Evolutionary conservation across 345 rosid species (phyloP).

Genomic region (Citrus sp.): DNA sequence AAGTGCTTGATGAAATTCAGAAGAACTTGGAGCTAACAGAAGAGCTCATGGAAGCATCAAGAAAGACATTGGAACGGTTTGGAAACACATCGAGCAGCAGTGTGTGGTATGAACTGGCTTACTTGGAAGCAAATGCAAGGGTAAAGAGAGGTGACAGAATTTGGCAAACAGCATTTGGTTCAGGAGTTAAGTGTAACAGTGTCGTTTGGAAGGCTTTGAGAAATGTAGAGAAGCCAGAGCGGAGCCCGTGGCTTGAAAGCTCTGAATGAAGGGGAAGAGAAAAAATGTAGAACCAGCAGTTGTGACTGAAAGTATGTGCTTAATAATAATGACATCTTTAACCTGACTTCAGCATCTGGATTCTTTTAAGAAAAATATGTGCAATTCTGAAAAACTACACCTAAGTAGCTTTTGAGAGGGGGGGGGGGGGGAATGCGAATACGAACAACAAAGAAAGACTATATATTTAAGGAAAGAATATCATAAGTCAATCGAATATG

Average conservation of each 20-base stretch:
- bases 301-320: background rate
- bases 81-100: conserved; percentile 81
- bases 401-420: too few species aligned
- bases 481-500: background rate
- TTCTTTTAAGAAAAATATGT: background rate
- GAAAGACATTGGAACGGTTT: conserved; percentile 54
- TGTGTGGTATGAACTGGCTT: conserved; percentile 70
- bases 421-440: rapidly evolving
- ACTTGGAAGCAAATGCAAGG: conserved; percentile 48
- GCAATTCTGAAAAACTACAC: too few species aligned
- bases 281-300: background rate
- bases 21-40: conserved; percentile 56
- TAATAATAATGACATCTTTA: background rate
- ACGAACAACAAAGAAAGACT: background rate
- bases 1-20: conserved; percentile 56
- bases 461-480: background rate
- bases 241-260: conserved; percentile 48
- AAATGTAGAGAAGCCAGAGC: conserved; percentile 29
- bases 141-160: conserved; percentile 50
- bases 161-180: conserved; percentile 67
- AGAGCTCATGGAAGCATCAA: conserved; percentile 66
- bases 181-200: conserved; percentile 73
- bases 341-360: background rate
- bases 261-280: background rate
- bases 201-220: conserved; percentile 62